Percentiles rank a stretch among this genome's conserved stretches.
Evolutionary conservation across 176 grass and related monocot genomes (phyloP).

Genomic region (Phoenix roebelenii): DNA sequence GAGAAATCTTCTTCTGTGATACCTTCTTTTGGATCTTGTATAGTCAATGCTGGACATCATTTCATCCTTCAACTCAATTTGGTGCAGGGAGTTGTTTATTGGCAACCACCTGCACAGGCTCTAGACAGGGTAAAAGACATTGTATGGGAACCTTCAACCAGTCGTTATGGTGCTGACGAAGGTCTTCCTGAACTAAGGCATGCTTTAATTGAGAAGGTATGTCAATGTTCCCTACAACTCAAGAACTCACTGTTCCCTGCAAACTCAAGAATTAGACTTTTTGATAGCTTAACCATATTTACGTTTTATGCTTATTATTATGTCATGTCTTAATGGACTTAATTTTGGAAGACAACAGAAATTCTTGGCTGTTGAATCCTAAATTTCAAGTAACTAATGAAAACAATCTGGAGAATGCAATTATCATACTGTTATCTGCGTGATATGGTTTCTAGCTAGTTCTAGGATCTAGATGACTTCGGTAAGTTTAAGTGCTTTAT

Average conservation of each 20-base stretch:
- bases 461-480: too few relatives aligned
- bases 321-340: too few relatives aligned
- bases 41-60: background rate
- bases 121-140: slow-evolving; percentile 59
- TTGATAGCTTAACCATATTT: too few relatives aligned
- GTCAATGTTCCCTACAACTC: slow-evolving; percentile 7
- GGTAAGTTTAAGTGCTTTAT: too few relatives aligned
- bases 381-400: too few relatives aligned
- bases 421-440: too few relatives aligned
- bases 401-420: too few relatives aligned
- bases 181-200: slow-evolving; percentile 80
- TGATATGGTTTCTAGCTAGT: too few relatives aligned
- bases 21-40: slow-evolving; percentile 4
- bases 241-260: background rate
- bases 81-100: slow-evolving; percentile 86
- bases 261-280: too few relatives aligned
- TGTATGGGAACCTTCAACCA: slow-evolving; percentile 58
- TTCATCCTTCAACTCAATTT: background rate
- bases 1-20: background rate
- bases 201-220: slow-evolving; percentile 81
- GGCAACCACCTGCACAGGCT: slow-evolving; percentile 81
- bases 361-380: too few relatives aligned
- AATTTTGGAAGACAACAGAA: too few relatives aligned
- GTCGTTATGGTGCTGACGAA: slow-evolving; percentile 88
- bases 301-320: too few relatives aligned